phyloP scores from a whole-genome alignment of 768 basidiomycete species.

The Calocera viscosa region DNA sequence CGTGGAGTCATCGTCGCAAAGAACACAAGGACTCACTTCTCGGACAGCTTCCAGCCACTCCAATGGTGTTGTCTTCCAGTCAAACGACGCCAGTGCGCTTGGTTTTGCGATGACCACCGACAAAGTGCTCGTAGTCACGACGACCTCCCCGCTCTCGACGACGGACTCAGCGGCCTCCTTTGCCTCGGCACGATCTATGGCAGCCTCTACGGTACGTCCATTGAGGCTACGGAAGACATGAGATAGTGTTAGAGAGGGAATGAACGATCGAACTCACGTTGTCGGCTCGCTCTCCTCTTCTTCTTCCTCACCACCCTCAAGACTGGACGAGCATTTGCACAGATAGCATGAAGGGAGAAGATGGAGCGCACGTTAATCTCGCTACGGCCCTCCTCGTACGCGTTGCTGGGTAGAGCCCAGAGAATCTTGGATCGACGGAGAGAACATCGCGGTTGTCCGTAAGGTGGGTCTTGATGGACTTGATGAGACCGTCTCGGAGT shows the following conservation, averaged over 20 bases:
- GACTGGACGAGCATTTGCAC: background rate
- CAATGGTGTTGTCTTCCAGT: background rate
- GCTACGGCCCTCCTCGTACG: background rate
- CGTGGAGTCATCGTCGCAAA: background rate
- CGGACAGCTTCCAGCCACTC: background rate
- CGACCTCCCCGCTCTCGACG: background rate
- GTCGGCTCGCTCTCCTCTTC: background rate
- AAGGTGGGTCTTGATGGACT: background rate
- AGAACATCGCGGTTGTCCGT: background rate
- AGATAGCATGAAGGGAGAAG: background rate
- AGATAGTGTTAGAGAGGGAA: background rate
- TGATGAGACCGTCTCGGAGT: background rate
- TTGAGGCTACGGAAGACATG: background rate
- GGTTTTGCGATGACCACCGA: background rate
- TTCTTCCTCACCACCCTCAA: background rate
- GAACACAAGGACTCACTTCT: background rate
- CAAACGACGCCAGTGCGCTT: background rate
- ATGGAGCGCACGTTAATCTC: conserved; percentile 1
- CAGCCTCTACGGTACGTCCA: background rate
- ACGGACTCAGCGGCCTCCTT: background rate
- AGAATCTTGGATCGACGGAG: background rate
- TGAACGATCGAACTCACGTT: background rate
- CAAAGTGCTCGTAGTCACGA: background rate
- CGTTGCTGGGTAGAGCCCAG: background rate
- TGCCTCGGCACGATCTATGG: background rate